phyloP scores from a whole-genome alignment of 352 stramenopile species.

The Elongisporangium senticosum region DNA sequence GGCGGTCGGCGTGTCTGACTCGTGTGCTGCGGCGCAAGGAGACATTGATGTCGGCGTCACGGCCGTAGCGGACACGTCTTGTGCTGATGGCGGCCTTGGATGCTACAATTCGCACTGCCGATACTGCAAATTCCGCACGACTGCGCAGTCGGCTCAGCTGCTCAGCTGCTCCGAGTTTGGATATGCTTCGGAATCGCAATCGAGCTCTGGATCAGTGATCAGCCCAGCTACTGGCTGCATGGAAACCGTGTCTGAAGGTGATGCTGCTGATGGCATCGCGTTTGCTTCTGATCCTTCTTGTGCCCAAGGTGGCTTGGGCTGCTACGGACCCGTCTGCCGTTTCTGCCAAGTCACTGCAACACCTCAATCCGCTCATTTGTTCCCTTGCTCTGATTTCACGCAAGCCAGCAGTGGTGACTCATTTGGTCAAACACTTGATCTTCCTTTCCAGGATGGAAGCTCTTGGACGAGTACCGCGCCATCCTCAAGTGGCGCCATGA shows the following conservation, averaged over 20 bases:
- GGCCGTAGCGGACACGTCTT: conserved; percentile 8
- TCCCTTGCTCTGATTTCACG: conserved; percentile 19
- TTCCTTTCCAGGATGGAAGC: too few species aligned
- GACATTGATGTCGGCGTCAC: conserved; percentile 11
- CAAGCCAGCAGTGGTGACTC: background rate
- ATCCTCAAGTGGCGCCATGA: too few species aligned
- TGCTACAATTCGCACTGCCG: conserved; percentile 15
- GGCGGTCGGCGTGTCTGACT: conserved; percentile 1
- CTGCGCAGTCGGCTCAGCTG: conserved; percentile 10
- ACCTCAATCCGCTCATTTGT: conserved; percentile 20
- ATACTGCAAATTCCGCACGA: conserved; percentile 13
- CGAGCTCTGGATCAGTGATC: background rate
- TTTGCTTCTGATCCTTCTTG: conserved; percentile 21
- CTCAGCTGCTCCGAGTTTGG: conserved; percentile 3
- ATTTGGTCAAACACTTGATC: too few species aligned
- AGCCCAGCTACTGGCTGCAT: conserved; percentile 5
- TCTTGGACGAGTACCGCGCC: too few species aligned
- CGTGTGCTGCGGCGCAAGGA: conserved; percentile 3
- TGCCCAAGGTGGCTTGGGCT: conserved; percentile 24
- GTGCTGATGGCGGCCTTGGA: conserved; percentile 9
- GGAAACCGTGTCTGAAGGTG: conserved; percentile 21
- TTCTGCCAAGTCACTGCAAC: conserved; percentile 30
- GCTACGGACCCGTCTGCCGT: conserved; percentile 28
- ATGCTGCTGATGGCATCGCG: conserved; percentile 22
- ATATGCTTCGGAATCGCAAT: background rate